Base-by-base conservation (phyloP, 1,284 basidiomycete species). In the Moesziomyces globuligerus region DNA sequence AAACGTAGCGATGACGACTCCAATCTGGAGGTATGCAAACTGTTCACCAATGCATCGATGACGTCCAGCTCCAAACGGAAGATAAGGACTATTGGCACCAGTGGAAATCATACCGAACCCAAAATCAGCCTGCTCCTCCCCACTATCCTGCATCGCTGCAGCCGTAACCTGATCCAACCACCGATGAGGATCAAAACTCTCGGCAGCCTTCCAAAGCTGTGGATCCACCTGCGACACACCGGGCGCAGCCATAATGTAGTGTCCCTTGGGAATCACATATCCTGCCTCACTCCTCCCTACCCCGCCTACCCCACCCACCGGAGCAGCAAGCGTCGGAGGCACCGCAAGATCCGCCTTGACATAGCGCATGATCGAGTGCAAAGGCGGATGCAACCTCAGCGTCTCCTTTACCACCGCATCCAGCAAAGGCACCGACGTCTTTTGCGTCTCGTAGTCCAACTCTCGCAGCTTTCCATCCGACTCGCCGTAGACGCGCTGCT, bases 31-130 rank as follows among this genome's bases (percentile, higher is more conserved):
- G 83, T 97, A 95, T 15, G 96, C 96, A 80, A 98, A 98, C 88
- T 93, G 92, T 85, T 96, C 94, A 71, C 94, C 94, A 72, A 96
- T 95, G 83, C 94, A 97, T 56, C 94, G 86, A 84, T 97, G 94
- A n/a, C 80, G 45, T 17, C 79, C 95, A 42, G 95, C 94, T 57
- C 95, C 96, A 80, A 99, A 99, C 1, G 95, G 96, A 81, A 95
- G 90, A 83, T 97, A 97, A 25, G 84, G 83, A 15, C 70, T 76
- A 56, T 83, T 83, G 17, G 82, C 81, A 24, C 92, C 75, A 88
- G 79, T 83, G 18, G 72, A 75, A 57, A 85, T 81, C 60, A 78
- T 88, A 51, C 95, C 96, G 83, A 93, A 99, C 0, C 95, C 96
- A 78, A 91, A 99, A 83, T 95, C 92, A 49, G 90, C 91, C 78